These are phyloP conservation scores for Boletus patriciae DNA, from an alignment of 768 basidiomycete genomes.

Conservation along the genomic window DNA sequence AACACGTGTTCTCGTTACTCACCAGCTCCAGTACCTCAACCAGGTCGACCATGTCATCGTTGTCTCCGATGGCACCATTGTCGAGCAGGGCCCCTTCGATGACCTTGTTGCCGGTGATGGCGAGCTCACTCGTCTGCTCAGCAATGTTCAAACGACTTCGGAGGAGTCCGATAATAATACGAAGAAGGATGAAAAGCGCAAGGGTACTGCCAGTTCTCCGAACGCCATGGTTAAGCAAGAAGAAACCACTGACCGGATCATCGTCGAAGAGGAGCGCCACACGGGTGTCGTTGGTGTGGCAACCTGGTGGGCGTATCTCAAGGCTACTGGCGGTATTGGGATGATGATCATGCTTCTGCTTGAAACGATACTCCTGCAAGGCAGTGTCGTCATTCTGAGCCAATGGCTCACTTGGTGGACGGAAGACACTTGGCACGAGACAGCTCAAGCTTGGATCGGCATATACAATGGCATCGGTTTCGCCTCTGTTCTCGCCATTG, in stretches of 20 bases:
- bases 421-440: slow-evolving; percentile 23
- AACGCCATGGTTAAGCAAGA: slow-evolving; percentile 12
- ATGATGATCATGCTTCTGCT: slow-evolving; percentile 22
- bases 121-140: slow-evolving; percentile 27
- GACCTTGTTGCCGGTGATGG: slow-evolving; percentile 34
- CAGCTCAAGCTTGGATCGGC: slow-evolving; percentile 29
- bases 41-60: slow-evolving; percentile 49
- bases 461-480: slow-evolving; percentile 31
- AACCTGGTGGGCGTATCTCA: slow-evolving; percentile 36
- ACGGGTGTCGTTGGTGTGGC: slow-evolving; percentile 22
- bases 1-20: slow-evolving; percentile 32
- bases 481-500: slow-evolving; percentile 14
- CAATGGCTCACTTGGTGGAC: slow-evolving; percentile 37
- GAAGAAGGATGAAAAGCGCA: slow-evolving; percentile 22
- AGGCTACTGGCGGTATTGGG: slow-evolving; percentile 26
- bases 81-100: slow-evolving; percentile 46
- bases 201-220: slow-evolving; percentile 11
- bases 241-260: slow-evolving; percentile 13
- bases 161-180: slow-evolving; percentile 4
- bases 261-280: slow-evolving; percentile 26
- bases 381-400: slow-evolving; percentile 22
- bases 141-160: slow-evolving; percentile 16
- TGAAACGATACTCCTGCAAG: slow-evolving; percentile 25
- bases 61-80: slow-evolving; percentile 43
- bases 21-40: slow-evolving; percentile 33